Evolutionary conservation across 2,329 filamentous ascomycete species (phyloP).

Genomic region (Immersiporthe knoxdaviesiana): DNA sequence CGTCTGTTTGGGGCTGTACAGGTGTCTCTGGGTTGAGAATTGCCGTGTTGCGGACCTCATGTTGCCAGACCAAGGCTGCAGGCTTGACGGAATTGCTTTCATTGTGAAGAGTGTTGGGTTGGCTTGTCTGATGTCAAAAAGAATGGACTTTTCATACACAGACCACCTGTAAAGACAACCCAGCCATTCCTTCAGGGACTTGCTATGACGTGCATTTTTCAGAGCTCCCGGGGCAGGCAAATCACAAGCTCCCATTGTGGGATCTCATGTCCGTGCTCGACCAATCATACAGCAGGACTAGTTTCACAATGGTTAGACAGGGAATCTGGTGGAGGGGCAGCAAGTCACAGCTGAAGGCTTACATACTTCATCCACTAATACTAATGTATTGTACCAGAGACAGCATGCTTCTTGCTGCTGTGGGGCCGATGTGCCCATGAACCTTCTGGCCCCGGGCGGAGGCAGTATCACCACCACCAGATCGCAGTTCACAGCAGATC

Average conservation of each 20-base stretch:
- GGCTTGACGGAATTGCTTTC: slow-evolving; percentile 5
- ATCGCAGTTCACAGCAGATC: not conserved
- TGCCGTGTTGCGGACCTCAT: not conserved
- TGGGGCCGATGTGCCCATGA: not conserved
- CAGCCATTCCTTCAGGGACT: not conserved
- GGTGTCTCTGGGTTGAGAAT: not conserved
- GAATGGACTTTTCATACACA: not conserved
- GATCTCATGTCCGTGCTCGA: not conserved
- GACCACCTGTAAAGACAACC: not conserved
- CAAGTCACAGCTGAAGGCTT: not conserved
- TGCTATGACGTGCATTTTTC: slow-evolving; percentile 4
- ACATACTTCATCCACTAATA: not conserved
- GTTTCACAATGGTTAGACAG: not conserved
- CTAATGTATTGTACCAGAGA: too few species aligned
- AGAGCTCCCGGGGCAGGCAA: not conserved
- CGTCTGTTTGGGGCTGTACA: not conserved
- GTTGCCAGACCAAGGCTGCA: slow-evolving; percentile 6
- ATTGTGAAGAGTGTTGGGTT: slow-evolving; percentile 19
- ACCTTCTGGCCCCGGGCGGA: not conserved
- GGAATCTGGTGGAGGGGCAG: not conserved
- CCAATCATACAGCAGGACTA: not conserved
- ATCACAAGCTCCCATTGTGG: not conserved
- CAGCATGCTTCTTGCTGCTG: not conserved
- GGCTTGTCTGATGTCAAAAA: too few species aligned
- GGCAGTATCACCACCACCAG: not conserved